These are phyloP conservation scores for Colletotrichum tropicicola DNA, from an alignment of 2,329 filamentous ascomycete species.

Conservation along the genomic window DNA sequence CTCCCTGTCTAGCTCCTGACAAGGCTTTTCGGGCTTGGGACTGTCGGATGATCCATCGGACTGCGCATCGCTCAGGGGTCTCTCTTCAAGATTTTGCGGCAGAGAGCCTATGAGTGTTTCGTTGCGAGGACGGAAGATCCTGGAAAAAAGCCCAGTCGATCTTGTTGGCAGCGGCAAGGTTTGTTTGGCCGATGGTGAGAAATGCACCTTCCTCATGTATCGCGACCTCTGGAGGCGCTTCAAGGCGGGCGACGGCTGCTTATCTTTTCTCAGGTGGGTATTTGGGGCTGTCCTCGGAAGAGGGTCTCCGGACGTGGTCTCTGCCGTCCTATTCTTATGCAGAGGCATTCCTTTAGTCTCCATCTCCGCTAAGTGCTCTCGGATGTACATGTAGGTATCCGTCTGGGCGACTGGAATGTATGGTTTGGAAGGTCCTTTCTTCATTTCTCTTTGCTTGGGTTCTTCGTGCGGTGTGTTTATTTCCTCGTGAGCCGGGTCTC, in stretches of 20 bases:
- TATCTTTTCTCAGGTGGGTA: neutral
- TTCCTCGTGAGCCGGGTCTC: neutral
- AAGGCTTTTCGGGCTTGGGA: neutral
- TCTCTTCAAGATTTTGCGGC: neutral
- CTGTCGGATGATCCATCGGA: constrained; percentile 7
- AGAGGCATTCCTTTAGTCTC: neutral
- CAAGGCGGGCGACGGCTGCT: constrained; percentile 11
- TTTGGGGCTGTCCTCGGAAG: neutral
- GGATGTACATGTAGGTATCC: constrained; percentile 17
- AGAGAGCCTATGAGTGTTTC: neutral
- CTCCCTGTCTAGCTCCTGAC: neutral
- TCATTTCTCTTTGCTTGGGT: neutral
- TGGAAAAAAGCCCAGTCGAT: neutral
- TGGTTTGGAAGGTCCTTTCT: neutral
- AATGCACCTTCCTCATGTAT: constrained; percentile 23
- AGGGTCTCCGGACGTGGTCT: neutral
- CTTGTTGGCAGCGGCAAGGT: neutral
- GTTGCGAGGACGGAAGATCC: constrained; percentile 3
- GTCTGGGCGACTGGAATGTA: constrained; percentile 7
- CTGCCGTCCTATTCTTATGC: neutral
- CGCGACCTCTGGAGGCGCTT: constrained; percentile 25
- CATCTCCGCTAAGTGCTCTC: constrained; percentile 19
- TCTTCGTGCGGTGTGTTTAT: neutral
- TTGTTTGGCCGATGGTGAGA: constrained; percentile 5
- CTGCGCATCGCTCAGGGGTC: neutral